phyloP scores from a whole-genome alignment of 805 yeast genomes.

The Starmerella tilneyi region DNA sequence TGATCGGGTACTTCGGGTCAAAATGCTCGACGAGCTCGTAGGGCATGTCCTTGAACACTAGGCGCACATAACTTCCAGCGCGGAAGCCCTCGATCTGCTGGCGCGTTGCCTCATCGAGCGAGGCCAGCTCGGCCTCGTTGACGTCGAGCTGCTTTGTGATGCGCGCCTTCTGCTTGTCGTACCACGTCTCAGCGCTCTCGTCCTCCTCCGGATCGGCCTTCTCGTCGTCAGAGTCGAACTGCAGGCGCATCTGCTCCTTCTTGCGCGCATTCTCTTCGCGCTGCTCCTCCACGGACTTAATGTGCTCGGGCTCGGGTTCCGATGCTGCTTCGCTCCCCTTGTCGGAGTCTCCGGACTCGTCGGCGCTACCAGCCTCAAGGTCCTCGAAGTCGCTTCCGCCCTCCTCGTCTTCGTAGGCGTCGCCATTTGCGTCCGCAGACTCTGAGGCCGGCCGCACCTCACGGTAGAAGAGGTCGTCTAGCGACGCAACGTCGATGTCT shows the following conservation, averaged over 20 bases:
- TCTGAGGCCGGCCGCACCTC: conserved; percentile 26
- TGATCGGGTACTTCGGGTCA: conserved; percentile 73
- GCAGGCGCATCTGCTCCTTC: conserved; percentile 78
- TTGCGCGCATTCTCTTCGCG: conserved; percentile 75
- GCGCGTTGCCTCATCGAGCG: conserved; percentile 67
- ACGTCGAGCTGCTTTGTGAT: conserved; percentile 94
- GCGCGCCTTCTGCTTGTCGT: conserved; percentile 90
- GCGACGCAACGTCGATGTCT: conserved; percentile 22
- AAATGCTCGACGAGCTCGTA: conserved; percentile 83
- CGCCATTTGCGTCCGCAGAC: conserved; percentile 14
- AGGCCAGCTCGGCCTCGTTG: conserved; percentile 57
- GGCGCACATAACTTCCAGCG: conserved; percentile 87
- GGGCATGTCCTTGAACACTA: conserved; percentile 74
- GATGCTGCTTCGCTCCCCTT: conserved; percentile 26
- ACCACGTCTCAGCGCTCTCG: conserved; percentile 91
- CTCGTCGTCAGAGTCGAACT: conserved; percentile 73
- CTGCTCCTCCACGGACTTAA: conserved; percentile 53
- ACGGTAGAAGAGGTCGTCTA: conserved; percentile 27
- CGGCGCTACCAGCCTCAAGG: conserved; percentile 23
- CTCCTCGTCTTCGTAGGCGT: conserved; percentile 20
- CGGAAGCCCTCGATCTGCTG: conserved; percentile 78
- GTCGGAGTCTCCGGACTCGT: conserved; percentile 30
- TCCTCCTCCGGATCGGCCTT: conserved; percentile 69
- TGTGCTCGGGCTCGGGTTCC: conserved; percentile 28
- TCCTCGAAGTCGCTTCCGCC: conserved; percentile 28